Conservation (phyloP, 1,284 basidiomycete genomes). For the Apiotrichum siamense region DNA sequence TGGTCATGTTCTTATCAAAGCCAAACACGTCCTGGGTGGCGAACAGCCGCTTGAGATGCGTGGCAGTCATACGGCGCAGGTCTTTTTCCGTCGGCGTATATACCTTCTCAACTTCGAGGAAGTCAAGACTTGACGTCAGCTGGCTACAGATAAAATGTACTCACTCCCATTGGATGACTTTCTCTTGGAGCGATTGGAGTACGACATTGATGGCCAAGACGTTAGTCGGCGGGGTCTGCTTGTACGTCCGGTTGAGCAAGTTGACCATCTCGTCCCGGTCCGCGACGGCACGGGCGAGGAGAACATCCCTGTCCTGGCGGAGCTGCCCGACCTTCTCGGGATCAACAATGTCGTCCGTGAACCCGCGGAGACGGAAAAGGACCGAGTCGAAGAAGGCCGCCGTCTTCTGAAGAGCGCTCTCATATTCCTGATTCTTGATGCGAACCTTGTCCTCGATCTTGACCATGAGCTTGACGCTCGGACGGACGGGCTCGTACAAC, state of each 20-base stretch:
- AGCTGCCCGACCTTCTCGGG: conserved; percentile 40
- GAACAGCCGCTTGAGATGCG: conserved; percentile 52
- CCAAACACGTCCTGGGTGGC: conserved; percentile 49
- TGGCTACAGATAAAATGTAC: conserved; percentile 21
- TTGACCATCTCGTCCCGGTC: conserved; percentile 70
- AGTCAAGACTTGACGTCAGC: conserved; percentile 41
- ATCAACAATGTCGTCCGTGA: conserved; percentile 43
- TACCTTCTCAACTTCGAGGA: conserved; percentile 53
- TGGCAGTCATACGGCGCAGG: conserved; percentile 44
- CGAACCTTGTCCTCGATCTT: conserved; percentile 77
- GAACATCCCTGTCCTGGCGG: conserved; percentile 35
- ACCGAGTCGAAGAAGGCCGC: conserved; percentile 56
- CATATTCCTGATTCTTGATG: conserved; percentile 85
- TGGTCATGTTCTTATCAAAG: conserved; percentile 40
- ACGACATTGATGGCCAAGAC: conserved; percentile 85
- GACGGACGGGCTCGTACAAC: conserved; percentile 80
- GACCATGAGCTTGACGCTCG: conserved; percentile 77
- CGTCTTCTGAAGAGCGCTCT: conserved; percentile 67
- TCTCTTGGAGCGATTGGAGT: conserved; percentile 80
- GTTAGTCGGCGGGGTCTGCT: conserved; percentile 70
- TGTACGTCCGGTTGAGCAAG: conserved; percentile 73
- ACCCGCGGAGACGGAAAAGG: conserved; percentile 42
- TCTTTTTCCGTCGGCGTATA: conserved; percentile 49
- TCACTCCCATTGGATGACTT: conserved; percentile 86
- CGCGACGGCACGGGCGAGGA: conserved; percentile 64